Base-by-base conservation (phyloP, 768 basidiomycete species). In the Boletus tomentosulus region DNA sequence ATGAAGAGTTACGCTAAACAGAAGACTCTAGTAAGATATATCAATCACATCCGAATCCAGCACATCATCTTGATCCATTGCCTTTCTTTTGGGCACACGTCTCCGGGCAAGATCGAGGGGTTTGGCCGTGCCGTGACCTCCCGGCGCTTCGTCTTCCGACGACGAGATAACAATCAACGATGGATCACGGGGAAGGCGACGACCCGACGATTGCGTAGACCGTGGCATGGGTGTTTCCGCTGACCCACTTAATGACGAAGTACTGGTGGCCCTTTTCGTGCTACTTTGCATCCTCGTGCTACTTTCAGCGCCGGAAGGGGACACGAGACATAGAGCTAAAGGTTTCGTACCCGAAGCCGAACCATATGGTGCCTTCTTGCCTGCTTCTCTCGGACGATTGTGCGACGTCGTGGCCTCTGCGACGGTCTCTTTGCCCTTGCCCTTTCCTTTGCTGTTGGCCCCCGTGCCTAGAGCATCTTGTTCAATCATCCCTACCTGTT, bases 31-130 rank as follows among this genome's bases (percentile, higher is more conserved):
- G 46, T 63, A 58, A 45, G 78, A 83, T 38, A 89, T 70, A 53
- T 84, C 80, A 60, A 89, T 82, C 28, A 88, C 73, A 25, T 83
- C 80, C 16, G 67, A 70, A 25, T 68, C 62, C 11, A 57, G 19
- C 59, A 33, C 78, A 70, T 59, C 74, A 65, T 66, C 59, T 25
- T 59, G 24, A 57, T 34, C 78, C 71, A 58, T 71, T 65, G 16
- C 33, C 39, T 27, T 55, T 44, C 59, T 11, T 39, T 45, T 38
- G 24, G 25, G n/a, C 1, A 5, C 24, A 25, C 28, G 59, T 53
- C 58, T 53, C 51, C 51, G 52, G 48, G 44, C 44, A 38, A 44
- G 48, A 24, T 54, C 1, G n/a, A 53, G 50, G 12, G 54, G 51
- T 37, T 15, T 49, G 0, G 19, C 43, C 8, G 5, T 10, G 7